Percentiles rank a stretch among this genome's conserved stretches.
Evolutionary conservation across 2,329 filamentous ascomycete genomes (phyloP).

Genomic region (Plectosphaerella cucumerina): DNA sequence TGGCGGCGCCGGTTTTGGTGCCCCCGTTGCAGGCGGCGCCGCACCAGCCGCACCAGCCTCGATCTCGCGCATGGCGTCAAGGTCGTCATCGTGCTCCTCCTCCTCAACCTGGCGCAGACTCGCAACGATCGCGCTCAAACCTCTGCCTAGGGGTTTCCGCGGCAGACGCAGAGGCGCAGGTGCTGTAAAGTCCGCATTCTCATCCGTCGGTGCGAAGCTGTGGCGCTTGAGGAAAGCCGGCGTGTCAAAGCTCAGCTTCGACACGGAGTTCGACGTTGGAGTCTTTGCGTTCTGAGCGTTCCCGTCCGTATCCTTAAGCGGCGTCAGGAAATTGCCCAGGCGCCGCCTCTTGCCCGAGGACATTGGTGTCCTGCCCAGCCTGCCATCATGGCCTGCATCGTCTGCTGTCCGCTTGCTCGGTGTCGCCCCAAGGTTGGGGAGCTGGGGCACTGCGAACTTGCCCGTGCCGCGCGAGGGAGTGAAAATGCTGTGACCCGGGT

Average conservation of each 20-base stretch:
- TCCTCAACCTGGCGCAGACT: slow-evolving; percentile 67
- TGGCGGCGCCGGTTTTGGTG: slow-evolving; percentile 13
- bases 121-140: slow-evolving; percentile 70
- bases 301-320: slow-evolving; percentile 45
- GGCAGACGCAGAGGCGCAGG: slow-evolving; percentile 49
- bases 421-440: slow-evolving; percentile 24
- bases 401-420: slow-evolving; percentile 38
- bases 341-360: slow-evolving; percentile 57
- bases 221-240: slow-evolving; percentile 62
- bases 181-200: slow-evolving; percentile 47
- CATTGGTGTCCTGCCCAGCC: slow-evolving; percentile 44
- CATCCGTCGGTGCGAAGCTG: slow-evolving; percentile 47
- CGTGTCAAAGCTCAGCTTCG: slow-evolving; percentile 60
- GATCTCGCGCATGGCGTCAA: slow-evolving; percentile 69
- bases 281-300: slow-evolving; percentile 35
- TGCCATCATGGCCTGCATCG: slow-evolving; percentile 19
- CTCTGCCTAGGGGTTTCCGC: slow-evolving; percentile 60
- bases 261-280: slow-evolving; percentile 47
- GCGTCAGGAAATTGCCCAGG: slow-evolving; percentile 62
- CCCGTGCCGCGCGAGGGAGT: slow-evolving; percentile 43
- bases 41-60: slow-evolving; percentile 43
- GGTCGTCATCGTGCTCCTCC: slow-evolving; percentile 64
- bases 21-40: neutral
- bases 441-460: slow-evolving; percentile 25
- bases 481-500: slow-evolving; percentile 46